Percentiles rank a stretch among this genome's conserved stretches.
Evolutionary conservation across 805 yeast species (phyloP).

Genomic region (Ogataea pignaliae): DNA sequence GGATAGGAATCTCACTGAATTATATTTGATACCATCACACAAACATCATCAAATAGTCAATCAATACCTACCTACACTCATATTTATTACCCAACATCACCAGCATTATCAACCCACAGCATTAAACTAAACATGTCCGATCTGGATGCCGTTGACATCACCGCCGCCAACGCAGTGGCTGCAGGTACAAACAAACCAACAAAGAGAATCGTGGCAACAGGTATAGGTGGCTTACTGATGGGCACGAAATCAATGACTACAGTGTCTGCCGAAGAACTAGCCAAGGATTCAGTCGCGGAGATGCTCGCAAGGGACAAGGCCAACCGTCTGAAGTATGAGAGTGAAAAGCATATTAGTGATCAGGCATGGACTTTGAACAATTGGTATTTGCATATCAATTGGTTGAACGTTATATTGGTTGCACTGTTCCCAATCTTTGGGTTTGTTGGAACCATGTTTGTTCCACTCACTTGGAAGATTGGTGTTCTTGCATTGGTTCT

Average conservation of each 20-base stretch:
- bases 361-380: slow-evolving; percentile 70
- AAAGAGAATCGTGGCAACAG: slow-evolving; percentile 74
- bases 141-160: slow-evolving; percentile 49
- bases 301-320: slow-evolving; percentile 41
- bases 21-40: no score
- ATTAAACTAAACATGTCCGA: slow-evolving; percentile 14
- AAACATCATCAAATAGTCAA: no score
- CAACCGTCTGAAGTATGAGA: slow-evolving; percentile 37
- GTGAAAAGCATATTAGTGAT: slow-evolving; percentile 61
- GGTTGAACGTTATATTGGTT: slow-evolving; percentile 70
- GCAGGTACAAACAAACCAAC: slow-evolving; percentile 73
- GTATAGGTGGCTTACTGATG: slow-evolving; percentile 71
- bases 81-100: no score
- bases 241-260: slow-evolving; percentile 71
- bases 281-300: slow-evolving; percentile 46
- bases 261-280: slow-evolving; percentile 61
- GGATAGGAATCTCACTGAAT: no score
- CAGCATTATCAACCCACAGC: not conserved
- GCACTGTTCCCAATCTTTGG: slow-evolving; percentile 58
- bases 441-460: slow-evolving; percentile 36
- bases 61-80: no score
- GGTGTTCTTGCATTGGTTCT: slow-evolving; percentile 42
- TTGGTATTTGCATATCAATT: slow-evolving; percentile 73
- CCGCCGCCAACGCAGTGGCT: slow-evolving; percentile 71
- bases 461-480: slow-evolving; percentile 48